Evolutionary conservation across 148 eudicot species (phyloP).

Genomic region (Vaccinium vitisidaea): DNA sequence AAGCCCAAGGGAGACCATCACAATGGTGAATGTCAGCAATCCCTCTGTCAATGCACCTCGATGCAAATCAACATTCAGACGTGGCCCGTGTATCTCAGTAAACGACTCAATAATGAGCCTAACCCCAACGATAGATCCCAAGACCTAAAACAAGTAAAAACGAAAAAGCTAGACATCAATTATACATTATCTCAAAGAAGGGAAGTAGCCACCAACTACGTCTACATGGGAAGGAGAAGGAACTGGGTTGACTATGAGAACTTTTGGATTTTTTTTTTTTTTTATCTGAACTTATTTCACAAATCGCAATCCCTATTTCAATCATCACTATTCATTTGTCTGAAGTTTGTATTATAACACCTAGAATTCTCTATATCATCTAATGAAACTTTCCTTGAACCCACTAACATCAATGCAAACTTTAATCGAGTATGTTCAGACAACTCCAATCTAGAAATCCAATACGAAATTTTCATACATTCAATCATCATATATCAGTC

Average conservation of each 20-base stretch:
- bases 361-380: too few relatives aligned
- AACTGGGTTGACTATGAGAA: not conserved
- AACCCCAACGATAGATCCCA: constrained; percentile 80
- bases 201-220: not conserved
- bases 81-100: constrained; percentile 65
- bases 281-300: not conserved
- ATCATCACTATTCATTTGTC: not conserved
- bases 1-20: constrained; percentile 48
- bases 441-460: not conserved
- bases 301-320: not conserved
- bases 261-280: too few relatives aligned
- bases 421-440: not conserved
- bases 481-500: too few relatives aligned
- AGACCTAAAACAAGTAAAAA: constrained; percentile 40
- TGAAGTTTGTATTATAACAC: not conserved
- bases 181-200: not conserved
- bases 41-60: constrained; percentile 89
- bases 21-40: constrained; percentile 56
- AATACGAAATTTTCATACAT: not conserved
- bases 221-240: not conserved
- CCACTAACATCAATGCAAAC: not conserved
- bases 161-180: not conserved
- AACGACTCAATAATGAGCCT: constrained; percentile 47
- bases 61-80: constrained; percentile 64
- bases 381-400: too few relatives aligned